Conservation (phyloP, 2,329 filamentous ascomycete genomes). For the Colletotrichum tabaci region DNA sequence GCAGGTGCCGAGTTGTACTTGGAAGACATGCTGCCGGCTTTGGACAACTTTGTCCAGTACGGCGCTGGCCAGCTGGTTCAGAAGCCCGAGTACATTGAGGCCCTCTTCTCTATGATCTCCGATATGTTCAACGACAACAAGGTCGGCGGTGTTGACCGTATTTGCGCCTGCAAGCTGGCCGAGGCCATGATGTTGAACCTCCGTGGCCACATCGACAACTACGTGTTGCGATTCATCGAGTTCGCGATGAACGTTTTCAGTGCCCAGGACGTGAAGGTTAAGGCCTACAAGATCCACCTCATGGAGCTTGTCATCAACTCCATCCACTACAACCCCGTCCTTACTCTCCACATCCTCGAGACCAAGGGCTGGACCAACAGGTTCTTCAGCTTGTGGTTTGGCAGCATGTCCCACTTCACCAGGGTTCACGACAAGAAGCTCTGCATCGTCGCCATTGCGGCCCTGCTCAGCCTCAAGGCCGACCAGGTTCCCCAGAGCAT, state of each 20-base stretch:
- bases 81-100: constrained; percentile 88
- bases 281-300: constrained; percentile 93
- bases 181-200: constrained; percentile 98
- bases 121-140: constrained; percentile 96
- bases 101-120: constrained; percentile 92
- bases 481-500: constrained; percentile 93
- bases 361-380: constrained; percentile 95
- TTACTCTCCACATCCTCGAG: constrained; percentile 91
- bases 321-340: constrained; percentile 94
- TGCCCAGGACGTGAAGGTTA: constrained; percentile 84
- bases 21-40: constrained; percentile 97
- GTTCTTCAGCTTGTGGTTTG: constrained; percentile 99
- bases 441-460: constrained; percentile 92
- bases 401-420: constrained; percentile 92
- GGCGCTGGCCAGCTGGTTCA: constrained; percentile 85
- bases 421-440: constrained; percentile 99
- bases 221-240: constrained; percentile 88
- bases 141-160: constrained; percentile 92
- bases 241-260: constrained; percentile 89
- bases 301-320: constrained; percentile 99
- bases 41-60: constrained; percentile 98
- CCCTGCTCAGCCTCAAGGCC: constrained; percentile 83
- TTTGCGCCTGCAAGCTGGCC: constrained; percentile 97
- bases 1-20: constrained; percentile 96
- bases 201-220: constrained; percentile 88